phyloP scores from a whole-genome alignment of 768 basidiomycete genomes.

The Pholiota molesta region DNA sequence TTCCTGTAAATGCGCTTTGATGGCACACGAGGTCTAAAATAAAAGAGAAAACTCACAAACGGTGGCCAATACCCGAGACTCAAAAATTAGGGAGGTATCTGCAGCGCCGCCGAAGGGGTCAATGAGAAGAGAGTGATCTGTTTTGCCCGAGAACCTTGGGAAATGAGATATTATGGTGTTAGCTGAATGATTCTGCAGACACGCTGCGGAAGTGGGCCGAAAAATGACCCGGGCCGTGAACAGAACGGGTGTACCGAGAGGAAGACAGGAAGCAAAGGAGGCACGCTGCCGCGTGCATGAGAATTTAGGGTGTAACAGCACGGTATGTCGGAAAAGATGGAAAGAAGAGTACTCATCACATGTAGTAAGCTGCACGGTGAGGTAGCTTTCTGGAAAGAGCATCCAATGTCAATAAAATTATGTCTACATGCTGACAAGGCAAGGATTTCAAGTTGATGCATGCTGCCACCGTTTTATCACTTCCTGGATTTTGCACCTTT shows the following conservation, averaged over 20 bases:
- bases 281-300: neutral
- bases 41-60: slow-evolving; percentile 4
- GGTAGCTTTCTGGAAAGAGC: neutral
- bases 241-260: slow-evolving; percentile 1
- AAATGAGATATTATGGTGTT: neutral
- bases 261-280: neutral
- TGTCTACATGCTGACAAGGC: neutral
- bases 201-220: neutral
- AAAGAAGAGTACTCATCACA: neutral
- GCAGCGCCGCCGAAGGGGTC: neutral
- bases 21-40: slow-evolving; percentile 6
- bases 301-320: neutral
- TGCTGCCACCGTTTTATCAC: neutral
- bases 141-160: slow-evolving; percentile 1
- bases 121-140: neutral
- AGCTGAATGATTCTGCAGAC: slow-evolving; percentile 3
- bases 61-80: neutral
- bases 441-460: slow-evolving; percentile 16
- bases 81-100: neutral
- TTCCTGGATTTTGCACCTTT: slow-evolving; percentile 36
- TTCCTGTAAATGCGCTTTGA: slow-evolving; percentile 9
- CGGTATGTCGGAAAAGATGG: neutral
- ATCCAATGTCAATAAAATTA: neutral
- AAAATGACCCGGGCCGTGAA: neutral
- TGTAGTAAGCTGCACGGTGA: neutral